Percentiles rank a stretch among this genome's conserved stretches.
Evolutionary conservation across 345 rosid species (phyloP).

Genomic region (Clarkia xantiana): DNA sequence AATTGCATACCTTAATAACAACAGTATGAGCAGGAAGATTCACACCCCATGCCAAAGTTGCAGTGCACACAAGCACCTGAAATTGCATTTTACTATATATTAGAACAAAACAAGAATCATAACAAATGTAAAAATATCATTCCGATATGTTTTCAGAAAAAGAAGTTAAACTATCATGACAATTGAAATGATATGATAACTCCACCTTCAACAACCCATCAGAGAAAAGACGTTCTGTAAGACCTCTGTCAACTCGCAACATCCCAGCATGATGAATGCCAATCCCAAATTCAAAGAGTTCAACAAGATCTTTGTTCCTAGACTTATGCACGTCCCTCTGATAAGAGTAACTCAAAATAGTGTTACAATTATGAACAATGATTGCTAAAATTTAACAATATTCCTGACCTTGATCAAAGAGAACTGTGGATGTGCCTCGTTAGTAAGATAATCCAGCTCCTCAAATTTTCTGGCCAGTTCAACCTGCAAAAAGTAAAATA

Average conservation of each 20-base stretch:
- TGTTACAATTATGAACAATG: constrained; percentile 9
- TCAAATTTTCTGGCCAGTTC: constrained; percentile 66
- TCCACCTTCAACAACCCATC: constrained; percentile 79
- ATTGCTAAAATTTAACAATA: background rate
- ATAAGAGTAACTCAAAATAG: constrained; percentile 13
- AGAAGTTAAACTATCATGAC: constrained; percentile 7
- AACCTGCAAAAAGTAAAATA: constrained; percentile 30
- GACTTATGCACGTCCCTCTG: constrained; percentile 89
- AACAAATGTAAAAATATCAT: no score
- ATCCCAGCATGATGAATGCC: constrained; percentile 99
- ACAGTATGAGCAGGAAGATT: constrained; percentile 97
- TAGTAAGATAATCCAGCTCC: constrained; percentile 46
- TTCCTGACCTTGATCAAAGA: constrained; percentile 46
- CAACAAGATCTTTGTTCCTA: constrained; percentile 82
- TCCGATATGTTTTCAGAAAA: constrained; percentile 4
- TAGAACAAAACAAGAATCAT: background rate
- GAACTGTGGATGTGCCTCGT: constrained; percentile 64
- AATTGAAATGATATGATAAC: constrained; percentile 8
- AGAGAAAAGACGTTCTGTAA: constrained; percentile 85
- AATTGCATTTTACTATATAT: constrained; percentile 12
- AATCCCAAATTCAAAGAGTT: constrained; percentile 55
- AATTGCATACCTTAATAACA: constrained; percentile 64
- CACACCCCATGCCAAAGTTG: constrained; percentile 99
- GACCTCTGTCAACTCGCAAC: constrained; percentile 85
- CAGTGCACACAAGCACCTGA: constrained; percentile 96